Evolutionary conservation across 768 basidiomycete species (phyloP), one percentile per base, ranked within the genome.

Genomic region (Lentinula sp.): DNA sequence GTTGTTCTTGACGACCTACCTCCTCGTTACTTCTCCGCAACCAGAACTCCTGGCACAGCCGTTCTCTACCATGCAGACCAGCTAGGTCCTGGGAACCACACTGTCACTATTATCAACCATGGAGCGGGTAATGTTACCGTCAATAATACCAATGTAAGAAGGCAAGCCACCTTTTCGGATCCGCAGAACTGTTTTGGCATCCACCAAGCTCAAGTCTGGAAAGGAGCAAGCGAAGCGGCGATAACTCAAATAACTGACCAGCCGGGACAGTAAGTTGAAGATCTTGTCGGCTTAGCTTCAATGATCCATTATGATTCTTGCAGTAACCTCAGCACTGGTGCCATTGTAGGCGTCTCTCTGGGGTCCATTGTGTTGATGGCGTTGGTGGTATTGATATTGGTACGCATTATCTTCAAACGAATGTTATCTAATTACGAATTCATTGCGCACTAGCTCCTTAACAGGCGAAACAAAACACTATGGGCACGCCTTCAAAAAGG

Each of bases 41-140:
- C 31, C 21, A 63, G 65, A 50, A n/a, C 50, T 2, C 57, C 43
- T 54, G 63, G 23, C 65, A 43, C 37, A 32, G 35, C 67, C 2
- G 54, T 63, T 16, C 45, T 70, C 5, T 72, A 60, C 59, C 63
- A 69, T 40, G 69, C 67, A 7, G 65, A 68, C 51, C 63, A 66
- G 35, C 64, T 72, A 5, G 70, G 70, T 10, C 57, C 56, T 9
- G 68, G 65, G 2, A 63, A 65, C 45, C 71, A 78, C 61, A 70
- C 69, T 28, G 46, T 78, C 8, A 61, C 65, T 5, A 53, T 78
- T 34, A 70, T 67, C n/a, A 78, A 75, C 52, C 61, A 65, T 16
- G 60, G n/a, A 8, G 64, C 57, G 3, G 66, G 68, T 57, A 18
- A 13, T 42, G 37, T 10, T 21, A 11, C 18, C 49, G 28, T 5